Percentiles rank a stretch among this genome's conserved stretches.
Evolutionary conservation across 2,329 filamentous ascomycete species (phyloP).

Genomic region (Calonectria fujianensis): DNA sequence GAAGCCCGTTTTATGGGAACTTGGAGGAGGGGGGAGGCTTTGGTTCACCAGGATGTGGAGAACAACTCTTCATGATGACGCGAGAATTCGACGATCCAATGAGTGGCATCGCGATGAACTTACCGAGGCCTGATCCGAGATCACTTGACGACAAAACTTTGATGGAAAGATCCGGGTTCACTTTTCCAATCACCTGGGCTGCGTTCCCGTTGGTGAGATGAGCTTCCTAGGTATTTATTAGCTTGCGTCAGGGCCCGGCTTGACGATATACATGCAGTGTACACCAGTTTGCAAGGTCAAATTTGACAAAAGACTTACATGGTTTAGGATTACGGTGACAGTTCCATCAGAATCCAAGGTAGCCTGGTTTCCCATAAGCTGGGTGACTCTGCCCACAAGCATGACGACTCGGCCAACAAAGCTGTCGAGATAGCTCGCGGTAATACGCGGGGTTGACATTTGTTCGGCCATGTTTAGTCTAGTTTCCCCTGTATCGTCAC

Average conservation of each 20-base stretch:
- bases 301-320: conserved; percentile 68
- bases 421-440: conserved; percentile 84
- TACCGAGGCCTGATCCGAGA: conserved; percentile 81
- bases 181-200: conserved; percentile 87
- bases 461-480: conserved; percentile 76
- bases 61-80: conserved; percentile 45
- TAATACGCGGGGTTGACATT: conserved; percentile 86
- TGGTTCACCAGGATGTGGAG: not conserved
- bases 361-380: conserved; percentile 87
- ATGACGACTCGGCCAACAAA: conserved; percentile 87
- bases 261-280: not conserved
- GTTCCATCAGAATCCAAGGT: conserved; percentile 87
- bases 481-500: conserved; percentile 39
- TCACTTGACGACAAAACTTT: conserved; percentile 82
- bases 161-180: conserved; percentile 82
- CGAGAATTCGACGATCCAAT: conserved; percentile 35
- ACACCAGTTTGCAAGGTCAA: not conserved
- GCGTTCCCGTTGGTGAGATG: conserved; percentile 82
- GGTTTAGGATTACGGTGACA: conserved; percentile 83
- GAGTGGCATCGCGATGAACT: conserved; percentile 53
- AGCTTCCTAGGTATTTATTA: conserved; percentile 73
- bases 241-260: not conserved
- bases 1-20: not conserved
- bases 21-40: too few species aligned
- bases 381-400: conserved; percentile 88